Evolutionary conservation across 495 filamentous ascomycete genomes (phyloP).

Genomic region (Podospora fimiseda): DNA sequence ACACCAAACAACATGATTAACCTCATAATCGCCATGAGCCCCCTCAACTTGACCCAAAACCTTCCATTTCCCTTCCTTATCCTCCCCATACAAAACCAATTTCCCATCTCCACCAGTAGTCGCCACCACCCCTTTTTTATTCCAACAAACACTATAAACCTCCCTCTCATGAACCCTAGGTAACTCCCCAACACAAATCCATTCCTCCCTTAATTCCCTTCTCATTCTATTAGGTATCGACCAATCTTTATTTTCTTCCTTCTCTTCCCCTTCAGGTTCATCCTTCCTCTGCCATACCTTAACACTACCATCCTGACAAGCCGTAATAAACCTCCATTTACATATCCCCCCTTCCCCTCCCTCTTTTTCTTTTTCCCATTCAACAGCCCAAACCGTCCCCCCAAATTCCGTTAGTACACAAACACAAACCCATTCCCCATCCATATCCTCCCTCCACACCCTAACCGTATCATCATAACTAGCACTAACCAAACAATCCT

Average conservation of each 20-base stretch:
- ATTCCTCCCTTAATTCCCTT: conserved; percentile 67
- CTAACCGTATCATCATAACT: conserved; percentile 91
- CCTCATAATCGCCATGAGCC: conserved; percentile 84
- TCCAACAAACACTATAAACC: conserved; percentile 79
- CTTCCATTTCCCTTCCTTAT: conserved; percentile 55
- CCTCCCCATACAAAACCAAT: conserved; percentile 73
- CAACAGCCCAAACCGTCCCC: conserved; percentile 80
- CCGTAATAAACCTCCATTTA: conserved; percentile 63
- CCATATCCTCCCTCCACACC: conserved; percentile 80
- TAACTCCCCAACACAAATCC: conserved; percentile 65
- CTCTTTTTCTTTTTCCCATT: conserved; percentile 60
- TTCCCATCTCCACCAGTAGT: conserved; percentile 82
- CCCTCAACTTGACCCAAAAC: conserved; percentile 57
- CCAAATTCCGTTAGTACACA: conserved; percentile 68
- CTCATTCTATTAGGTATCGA: conserved; percentile 79
- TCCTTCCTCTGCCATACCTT: conserved; percentile 62
- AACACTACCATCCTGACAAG: conserved; percentile 71
- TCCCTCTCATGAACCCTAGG: conserved; percentile 71
- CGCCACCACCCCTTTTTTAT: conserved; percentile 65
- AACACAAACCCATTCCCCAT: conserved; percentile 87
- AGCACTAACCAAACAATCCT: conserved; percentile 69
- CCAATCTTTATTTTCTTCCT: conserved; percentile 60
- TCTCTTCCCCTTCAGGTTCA: conserved; percentile 13
- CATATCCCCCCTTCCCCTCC: conserved; percentile 22
- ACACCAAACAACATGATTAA: conserved; percentile 86